Evolutionary conservation across 2,329 filamentous ascomycete genomes (phyloP), one percentile per base, ranked within the genome.

Genomic region (Sclerotinia trifoliorum): DNA sequence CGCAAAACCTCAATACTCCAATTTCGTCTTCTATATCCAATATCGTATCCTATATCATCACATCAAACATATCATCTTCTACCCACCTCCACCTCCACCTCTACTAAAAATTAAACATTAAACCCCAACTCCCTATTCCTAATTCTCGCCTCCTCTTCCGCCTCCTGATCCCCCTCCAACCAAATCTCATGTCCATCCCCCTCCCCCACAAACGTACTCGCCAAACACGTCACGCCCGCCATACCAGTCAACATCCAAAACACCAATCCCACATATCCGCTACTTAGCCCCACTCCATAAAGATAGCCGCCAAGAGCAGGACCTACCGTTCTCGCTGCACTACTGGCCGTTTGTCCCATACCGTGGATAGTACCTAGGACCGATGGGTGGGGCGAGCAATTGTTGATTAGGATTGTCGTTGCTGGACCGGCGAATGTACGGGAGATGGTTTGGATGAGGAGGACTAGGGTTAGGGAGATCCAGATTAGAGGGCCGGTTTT

Each of bases 381-480:
- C 58, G 81, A 84, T 0, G 84, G 85, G 72, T 87, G 84, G 0
- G 86, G 86, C 51, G 83, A 85, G 73, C 84, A 85, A 74, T 88
- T 88, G 73, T 88, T 88, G 17, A 75, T 71, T 2, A 75, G 44
- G 21, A 73, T 75, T 17, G 72, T 73, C 0, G 72, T 73, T 17
- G 73, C 73, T 15, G 73, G 72, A 13, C 71, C 65, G 1, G 73
- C 73, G 44, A 74, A 94, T 0, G 91, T 94, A 39, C 91, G 83
- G 0, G 88, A 90, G 5, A 89, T 81, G 21, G 93, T 90, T 75
- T 94, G 91, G 11, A 93, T 77, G 21, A 86, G 81, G 1, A 92
- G 81, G 1, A 77, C 46, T 0, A 63, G 55, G 6, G 70, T 73
- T 15, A 77, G 69, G 1, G 69, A 61, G 2, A 71, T 48, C 76